Conservation (phyloP, 73 alveolate species). For the Durusdinium trenchii region DNA sequence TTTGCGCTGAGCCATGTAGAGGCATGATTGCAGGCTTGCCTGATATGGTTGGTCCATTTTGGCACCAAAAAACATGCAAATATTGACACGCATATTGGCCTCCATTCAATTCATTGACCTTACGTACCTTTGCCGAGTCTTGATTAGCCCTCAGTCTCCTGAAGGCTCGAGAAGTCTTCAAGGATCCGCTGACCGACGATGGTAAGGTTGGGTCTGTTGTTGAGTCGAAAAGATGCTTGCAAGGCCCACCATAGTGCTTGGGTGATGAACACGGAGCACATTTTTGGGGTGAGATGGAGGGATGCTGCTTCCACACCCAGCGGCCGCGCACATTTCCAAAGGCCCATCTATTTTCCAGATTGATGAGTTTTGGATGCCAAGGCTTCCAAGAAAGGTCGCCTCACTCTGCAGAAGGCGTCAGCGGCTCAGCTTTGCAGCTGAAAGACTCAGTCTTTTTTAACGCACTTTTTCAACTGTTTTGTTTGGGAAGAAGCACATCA, state of each 20-base stretch:
- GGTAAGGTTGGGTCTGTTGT: slow-evolving; percentile 82
- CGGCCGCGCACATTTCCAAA: too few species aligned
- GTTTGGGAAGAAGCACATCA: too few species aligned
- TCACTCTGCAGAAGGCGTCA: slow-evolving; percentile 76
- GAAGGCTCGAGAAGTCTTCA: slow-evolving; percentile 93
- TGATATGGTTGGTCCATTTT: neutral
- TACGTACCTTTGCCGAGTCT: too few species aligned
- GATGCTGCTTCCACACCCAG: too few species aligned
- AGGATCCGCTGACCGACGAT: slow-evolving; percentile 89
- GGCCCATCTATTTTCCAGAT: too few species aligned
- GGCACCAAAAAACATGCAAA: neutral
- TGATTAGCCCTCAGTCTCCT: neutral
- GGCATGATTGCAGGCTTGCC: too few species aligned
- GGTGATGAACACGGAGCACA: too few species aligned
- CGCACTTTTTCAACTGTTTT: too few species aligned
- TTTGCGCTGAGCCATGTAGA: neutral
- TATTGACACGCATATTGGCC: too few species aligned
- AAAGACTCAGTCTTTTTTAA: neutral
- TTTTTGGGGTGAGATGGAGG: too few species aligned
- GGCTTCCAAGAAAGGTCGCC: slow-evolving; percentile 93
- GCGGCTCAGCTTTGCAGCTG: neutral
- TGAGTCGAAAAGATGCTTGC: neutral
- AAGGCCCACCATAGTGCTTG: neutral
- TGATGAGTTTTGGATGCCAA: too few species aligned
- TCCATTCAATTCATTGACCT: too few species aligned